These are phyloP conservation scores for Colletotrichum lini DNA, from an alignment of 2,329 filamentous ascomycete genomes.

Conservation along the genomic window DNA sequence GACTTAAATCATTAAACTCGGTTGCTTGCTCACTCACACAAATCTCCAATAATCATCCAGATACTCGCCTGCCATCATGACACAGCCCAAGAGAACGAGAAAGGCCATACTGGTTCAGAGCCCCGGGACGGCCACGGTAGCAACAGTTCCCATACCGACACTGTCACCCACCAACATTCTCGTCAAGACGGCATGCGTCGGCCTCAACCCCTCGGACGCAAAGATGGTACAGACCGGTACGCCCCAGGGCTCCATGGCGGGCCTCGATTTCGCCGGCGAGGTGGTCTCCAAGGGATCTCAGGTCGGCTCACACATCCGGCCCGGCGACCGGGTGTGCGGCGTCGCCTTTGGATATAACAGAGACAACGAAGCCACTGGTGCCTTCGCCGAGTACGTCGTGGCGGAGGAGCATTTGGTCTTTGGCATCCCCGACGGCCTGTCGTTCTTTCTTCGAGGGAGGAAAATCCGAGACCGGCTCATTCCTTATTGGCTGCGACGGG, in stretches of 20 bases:
- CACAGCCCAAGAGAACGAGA: neutral
- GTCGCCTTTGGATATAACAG: conserved; percentile 45
- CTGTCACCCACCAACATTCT: conserved; percentile 39
- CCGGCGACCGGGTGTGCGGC: conserved; percentile 49
- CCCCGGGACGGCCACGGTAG: neutral
- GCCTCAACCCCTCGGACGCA: conserved; percentile 54
- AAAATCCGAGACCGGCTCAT: conserved; percentile 42
- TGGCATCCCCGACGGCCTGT: conserved; percentile 46
- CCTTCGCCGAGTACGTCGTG: conserved; percentile 50
- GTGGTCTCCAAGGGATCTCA: conserved; percentile 48
- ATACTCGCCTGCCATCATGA: neutral
- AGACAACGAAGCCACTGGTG: conserved; percentile 44
- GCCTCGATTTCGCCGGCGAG: conserved; percentile 54
- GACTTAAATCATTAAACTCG: too few species aligned
- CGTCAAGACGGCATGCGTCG: conserved; percentile 49
- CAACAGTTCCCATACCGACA: neutral
- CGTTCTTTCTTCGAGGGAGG: conserved; percentile 45
- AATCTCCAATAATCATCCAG: neutral
- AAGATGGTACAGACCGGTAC: conserved; percentile 50
- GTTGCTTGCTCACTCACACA: too few species aligned
- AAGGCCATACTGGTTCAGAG: conserved; percentile 6
- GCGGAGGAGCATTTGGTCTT: conserved; percentile 44
- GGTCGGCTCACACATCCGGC: conserved; percentile 45
- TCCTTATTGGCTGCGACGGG: conserved; percentile 47
- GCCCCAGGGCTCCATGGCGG: conserved; percentile 49